Base-by-base conservation (phyloP, 2,329 filamentous ascomycete species). In the Cladophialophora exuberans region DNA sequence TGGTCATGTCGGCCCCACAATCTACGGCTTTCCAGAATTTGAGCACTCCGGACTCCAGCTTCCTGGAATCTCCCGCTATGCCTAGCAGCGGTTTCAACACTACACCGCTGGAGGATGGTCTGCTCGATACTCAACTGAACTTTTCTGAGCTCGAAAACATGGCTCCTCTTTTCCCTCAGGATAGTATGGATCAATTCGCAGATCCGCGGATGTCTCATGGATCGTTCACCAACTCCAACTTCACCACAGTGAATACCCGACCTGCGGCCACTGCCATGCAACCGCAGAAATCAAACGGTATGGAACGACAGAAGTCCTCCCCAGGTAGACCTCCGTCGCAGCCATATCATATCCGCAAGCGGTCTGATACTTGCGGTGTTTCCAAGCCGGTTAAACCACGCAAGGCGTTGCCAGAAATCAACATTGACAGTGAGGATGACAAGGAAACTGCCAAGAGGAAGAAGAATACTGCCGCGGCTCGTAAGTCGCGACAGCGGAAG, bases 401-500 rank as follows among this genome's bases (percentile, higher is more conserved):
- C 68, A 90, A 90, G 78, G 84, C 86, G 62, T 77, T 94, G 52
- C 87, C 88, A 61, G 85, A 87, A 17, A 94, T 66, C 50, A 54
- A 92, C 69, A 75, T 89, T 56, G 81, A 92, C 28, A 88, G 94
- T 64, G 84, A 86, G 1, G 76, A 70, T 47, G 90, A 96, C 68
- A 82, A 79, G 22, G 72, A 88, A n/a, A 89, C 88, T 20, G 83
- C 93, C 80, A 96, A 96, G 83, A 87, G 90, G 70, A 90, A 90
- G 46, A 87, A 90, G 66, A 96, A 96, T 72, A 94, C 90, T 33
- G 82, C 93, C 70, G 90, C 90, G 18, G 90, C 90, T 66, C 89
- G 90, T 66, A 95, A 95, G 76, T 94, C 89, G 59, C 85, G 90
- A 48, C 86, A 90, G 69, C 85, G 89, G 62, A 94, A 94, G 77